Evolutionary conservation across 805 yeast genomes (phyloP), one percentile per base, ranked within the genome.

Genomic region (Starmerella stigmatis): DNA sequence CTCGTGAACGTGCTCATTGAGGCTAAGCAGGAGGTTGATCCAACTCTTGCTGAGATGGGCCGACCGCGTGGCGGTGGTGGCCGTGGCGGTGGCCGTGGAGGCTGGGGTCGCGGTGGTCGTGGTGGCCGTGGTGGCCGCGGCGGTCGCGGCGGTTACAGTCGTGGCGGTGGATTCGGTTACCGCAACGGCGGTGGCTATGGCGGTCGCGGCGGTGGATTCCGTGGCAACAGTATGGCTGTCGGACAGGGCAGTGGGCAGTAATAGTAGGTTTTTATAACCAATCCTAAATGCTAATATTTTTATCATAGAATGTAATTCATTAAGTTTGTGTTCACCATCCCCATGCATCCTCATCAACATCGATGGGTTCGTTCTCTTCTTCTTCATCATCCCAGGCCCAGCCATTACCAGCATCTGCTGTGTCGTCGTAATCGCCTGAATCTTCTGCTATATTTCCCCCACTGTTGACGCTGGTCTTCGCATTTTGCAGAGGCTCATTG

Each of bases 11-110:
- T 92, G 60, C 74, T 92, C 74, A 77, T 79, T 66, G 98, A 92
- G 74, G 98, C 98, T 54, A 82, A 89, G 64, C 98, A 92, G 70
- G 74, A 75, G 49, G 70, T 92, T 57, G 94, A 94, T 55, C 81
- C 80, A 44, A 85, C 78, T 62, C 74, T 92, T 60, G 73, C 73
- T 62, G 79, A 76, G 63, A 79, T 77, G 70, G 85, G 81, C 58
- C 79, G 80, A 62, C 83, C 84, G 19, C 20, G 85, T 55, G 78
- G 81, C 55, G 73, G 78, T 40, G 65, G 61, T 41, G 70, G 81
- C 50, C 74, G 53, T 22, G 73, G 78, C 39, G 65, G 61, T 42
- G 70, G 81, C 50, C 74, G 53, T 22, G 43, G 54, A 17, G 63
- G 63, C 37, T 54, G 57, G 26, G 47, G 57, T 32, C 34, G 48